Evolutionary conservation across 1,284 basidiomycete genomes (phyloP).

Genomic region (Malassezia sympodialis): DNA sequence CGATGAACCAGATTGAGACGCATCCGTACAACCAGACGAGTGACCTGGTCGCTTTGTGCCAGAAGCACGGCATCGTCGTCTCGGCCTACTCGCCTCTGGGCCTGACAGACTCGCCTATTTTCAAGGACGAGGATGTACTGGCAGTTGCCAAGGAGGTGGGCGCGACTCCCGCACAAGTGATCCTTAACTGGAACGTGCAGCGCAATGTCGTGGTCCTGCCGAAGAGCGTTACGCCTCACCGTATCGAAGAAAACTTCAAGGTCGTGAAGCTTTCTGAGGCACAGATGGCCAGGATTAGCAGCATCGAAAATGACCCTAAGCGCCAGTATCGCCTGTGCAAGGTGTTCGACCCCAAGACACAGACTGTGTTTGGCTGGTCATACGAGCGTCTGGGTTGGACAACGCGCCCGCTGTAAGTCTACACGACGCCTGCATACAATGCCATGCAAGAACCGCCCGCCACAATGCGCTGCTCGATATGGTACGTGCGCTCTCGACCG

Average conservation of each 20-base stretch:
- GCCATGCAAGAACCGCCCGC: slow-evolving; percentile 12
- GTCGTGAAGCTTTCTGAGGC: slow-evolving; percentile 58
- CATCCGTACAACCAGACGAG: slow-evolving; percentile 51
- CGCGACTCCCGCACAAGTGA: slow-evolving; percentile 57
- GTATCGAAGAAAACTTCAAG: slow-evolving; percentile 64
- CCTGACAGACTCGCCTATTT: slow-evolving; percentile 63
- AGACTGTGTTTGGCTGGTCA: slow-evolving; percentile 24
- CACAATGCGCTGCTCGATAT: slow-evolving; percentile 11
- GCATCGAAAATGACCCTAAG: slow-evolving; percentile 26
- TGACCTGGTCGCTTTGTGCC: slow-evolving; percentile 60
- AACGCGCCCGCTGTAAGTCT: background rate
- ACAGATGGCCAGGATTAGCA: slow-evolving; percentile 52
- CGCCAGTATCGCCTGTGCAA: slow-evolving; percentile 20
- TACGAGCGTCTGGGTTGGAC: slow-evolving; percentile 35
- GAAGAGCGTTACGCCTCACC: slow-evolving; percentile 54
- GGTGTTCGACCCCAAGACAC: slow-evolving; percentile 18
- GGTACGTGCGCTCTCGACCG: background rate
- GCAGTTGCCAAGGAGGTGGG: slow-evolving; percentile 54
- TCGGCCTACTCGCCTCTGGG: slow-evolving; percentile 78
- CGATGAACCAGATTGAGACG: slow-evolving; percentile 36
- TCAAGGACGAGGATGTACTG: slow-evolving; percentile 60
- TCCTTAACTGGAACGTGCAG: slow-evolving; percentile 66
- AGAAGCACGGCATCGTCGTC: slow-evolving; percentile 60
- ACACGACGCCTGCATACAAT: slow-evolving; percentile 2
- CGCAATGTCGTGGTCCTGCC: slow-evolving; percentile 28